A percentile compares a stretch with the other conserved stretches of the same genome.
Evolutionary conservation across 768 basidiomycete genomes (phyloP).

Genomic region (Daedaleopsis nitida): DNA sequence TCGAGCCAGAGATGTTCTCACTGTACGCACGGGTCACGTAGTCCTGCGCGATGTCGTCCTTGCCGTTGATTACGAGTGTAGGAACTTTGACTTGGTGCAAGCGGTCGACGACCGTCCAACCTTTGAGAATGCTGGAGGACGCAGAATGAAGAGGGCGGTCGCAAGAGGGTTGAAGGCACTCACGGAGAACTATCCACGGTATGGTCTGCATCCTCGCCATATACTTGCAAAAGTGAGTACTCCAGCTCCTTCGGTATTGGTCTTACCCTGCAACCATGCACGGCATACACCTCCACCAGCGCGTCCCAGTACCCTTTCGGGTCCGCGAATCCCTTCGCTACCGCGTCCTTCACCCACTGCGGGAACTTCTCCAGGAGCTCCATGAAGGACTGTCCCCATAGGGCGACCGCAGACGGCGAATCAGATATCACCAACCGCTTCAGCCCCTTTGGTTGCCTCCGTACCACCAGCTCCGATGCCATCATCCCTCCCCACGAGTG

Average conservation of each 20-base stretch:
- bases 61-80: constrained; percentile 33
- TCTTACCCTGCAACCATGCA: constrained; percentile 45
- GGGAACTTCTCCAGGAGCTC: constrained; percentile 44
- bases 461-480: constrained; percentile 42
- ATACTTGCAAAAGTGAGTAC: constrained; percentile 33
- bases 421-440: constrained; percentile 48
- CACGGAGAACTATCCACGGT: constrained; percentile 41
- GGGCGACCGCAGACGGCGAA: constrained; percentile 45
- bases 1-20: constrained; percentile 27
- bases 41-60: constrained; percentile 33
- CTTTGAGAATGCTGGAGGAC: constrained; percentile 15
- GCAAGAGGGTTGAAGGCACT: constrained; percentile 33
- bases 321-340: constrained; percentile 42
- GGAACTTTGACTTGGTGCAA: constrained; percentile 30
- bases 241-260: constrained; percentile 45
- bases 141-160: background rate
- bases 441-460: constrained; percentile 46
- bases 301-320: constrained; percentile 45
- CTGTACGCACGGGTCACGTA: constrained; percentile 27
- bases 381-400: constrained; percentile 44
- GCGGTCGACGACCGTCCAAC: constrained; percentile 31
- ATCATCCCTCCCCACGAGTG: constrained; percentile 66
- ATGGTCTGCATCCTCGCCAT: constrained; percentile 39
- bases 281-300: constrained; percentile 40
- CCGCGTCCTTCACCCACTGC: constrained; percentile 39